Percentiles rank a stretch among this genome's conserved stretches.
These are phyloP conservation scores for Fusarium begoniae DNA, from an alignment of 2,329 filamentous ascomycete species.

Conservation along the genomic window DNA sequence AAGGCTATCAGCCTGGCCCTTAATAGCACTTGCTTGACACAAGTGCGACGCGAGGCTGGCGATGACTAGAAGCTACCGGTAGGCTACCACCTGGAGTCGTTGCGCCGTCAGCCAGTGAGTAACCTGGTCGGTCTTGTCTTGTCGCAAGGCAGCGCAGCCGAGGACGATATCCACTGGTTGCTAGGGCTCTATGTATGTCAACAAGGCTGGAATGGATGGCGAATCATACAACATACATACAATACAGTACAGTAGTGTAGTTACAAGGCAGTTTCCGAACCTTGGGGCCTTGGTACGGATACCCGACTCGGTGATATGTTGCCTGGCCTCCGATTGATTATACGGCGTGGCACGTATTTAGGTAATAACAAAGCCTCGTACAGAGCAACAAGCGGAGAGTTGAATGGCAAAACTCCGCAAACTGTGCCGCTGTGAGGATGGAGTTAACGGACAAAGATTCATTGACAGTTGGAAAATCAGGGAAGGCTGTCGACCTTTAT, in stretches of 20 bases:
- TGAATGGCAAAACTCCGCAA: conserved; percentile 22
- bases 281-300: conserved; percentile 3
- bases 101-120: conserved; percentile 23
- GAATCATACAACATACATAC: conserved; percentile 5
- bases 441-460: conserved; percentile 4
- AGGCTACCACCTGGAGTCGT: conserved; percentile 30
- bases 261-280: conserved; percentile 22
- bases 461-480: not conserved
- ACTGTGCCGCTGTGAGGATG: conserved; percentile 11
- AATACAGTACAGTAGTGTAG: not conserved
- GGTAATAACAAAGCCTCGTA: conserved; percentile 14
- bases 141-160: conserved; percentile 29
- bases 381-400: conserved; percentile 7
- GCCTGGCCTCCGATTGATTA: conserved; percentile 17
- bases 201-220: conserved; percentile 37
- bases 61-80: conserved; percentile 8
- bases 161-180: conserved; percentile 28
- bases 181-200: conserved; percentile 23
- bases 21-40: conserved; percentile 25
- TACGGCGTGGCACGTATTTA: conserved; percentile 13
- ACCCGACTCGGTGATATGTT: conserved; percentile 4
- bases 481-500: conserved; percentile 29
- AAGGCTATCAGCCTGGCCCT: conserved; percentile 32
- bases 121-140: conserved; percentile 11
- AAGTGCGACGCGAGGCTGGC: conserved; percentile 39